These are phyloP conservation scores for Dissophora ornata DNA, from an alignment of 192 early-diverging fungal species.

Conservation along the genomic window DNA sequence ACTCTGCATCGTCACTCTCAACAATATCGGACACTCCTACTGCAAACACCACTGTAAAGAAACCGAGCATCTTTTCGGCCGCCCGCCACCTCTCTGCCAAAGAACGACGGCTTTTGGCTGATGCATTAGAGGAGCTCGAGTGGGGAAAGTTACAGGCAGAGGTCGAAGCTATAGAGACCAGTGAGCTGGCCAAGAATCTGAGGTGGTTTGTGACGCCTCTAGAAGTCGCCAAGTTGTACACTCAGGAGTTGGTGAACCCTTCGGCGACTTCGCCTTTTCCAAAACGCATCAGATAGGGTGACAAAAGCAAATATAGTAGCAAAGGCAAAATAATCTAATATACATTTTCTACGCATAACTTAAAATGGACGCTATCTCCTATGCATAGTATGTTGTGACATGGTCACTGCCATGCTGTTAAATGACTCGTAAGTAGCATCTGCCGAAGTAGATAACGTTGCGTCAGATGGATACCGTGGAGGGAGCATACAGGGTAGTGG, in stretches of 20 bases:
- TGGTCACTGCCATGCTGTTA: too few species aligned
- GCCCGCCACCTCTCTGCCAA: neutral
- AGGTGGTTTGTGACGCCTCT: conserved; percentile 36
- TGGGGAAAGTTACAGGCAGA: conserved; percentile 12
- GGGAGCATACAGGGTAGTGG: too few species aligned
- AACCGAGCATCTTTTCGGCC: neutral
- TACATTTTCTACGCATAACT: too few species aligned
- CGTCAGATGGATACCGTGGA: too few species aligned
- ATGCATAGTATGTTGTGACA: too few species aligned
- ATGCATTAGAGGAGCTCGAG: conserved; percentile 27
- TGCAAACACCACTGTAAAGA: neutral
- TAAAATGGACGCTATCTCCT: too few species aligned
- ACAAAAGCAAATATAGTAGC: neutral
- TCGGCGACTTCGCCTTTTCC: conserved; percentile 12
- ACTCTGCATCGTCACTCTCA: neutral
- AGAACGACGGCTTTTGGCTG: conserved; percentile 4
- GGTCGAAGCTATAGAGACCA: conserved; percentile 16
- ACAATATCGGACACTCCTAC: neutral
- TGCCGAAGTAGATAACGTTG: too few species aligned
- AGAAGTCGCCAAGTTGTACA: conserved; percentile 29
- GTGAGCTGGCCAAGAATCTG: conserved; percentile 27
- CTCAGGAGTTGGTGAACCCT: neutral
- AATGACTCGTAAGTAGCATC: too few species aligned
- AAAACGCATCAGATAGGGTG: neutral
- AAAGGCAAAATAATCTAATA: too few species aligned